Percentiles rank a stretch among this genome's conserved stretches.
phyloP scores from a whole-genome alignment of 352 stramenopile genomes.

The Pythium sp. region DNA sequence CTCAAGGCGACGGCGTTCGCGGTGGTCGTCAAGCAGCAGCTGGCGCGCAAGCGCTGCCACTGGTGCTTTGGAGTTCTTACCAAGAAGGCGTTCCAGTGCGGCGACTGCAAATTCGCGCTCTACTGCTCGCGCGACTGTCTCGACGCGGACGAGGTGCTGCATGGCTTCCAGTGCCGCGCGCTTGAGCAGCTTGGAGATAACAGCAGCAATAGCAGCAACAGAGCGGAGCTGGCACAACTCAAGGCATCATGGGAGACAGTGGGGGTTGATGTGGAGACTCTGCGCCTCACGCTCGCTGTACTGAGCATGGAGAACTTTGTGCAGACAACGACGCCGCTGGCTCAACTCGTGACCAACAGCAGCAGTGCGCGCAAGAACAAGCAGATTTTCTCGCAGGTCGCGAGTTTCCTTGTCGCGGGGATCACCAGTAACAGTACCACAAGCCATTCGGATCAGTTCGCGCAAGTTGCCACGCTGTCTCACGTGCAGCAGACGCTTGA shows the following conservation, averaged over 20 bases:
- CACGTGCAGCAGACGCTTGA: slow-evolving; percentile 38
- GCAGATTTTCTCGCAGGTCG: neutral
- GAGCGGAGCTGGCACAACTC: neutral
- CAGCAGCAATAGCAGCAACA: neutral
- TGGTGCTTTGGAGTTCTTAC: slow-evolving; percentile 52
- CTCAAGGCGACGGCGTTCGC: slow-evolving; percentile 53
- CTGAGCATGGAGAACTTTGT: slow-evolving; percentile 59
- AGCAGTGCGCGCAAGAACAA: slow-evolving; percentile 1
- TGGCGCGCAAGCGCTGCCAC: slow-evolving; percentile 36
- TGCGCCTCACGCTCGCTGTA: slow-evolving; percentile 47
- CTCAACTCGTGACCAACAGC: slow-evolving; percentile 20
- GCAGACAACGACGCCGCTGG: slow-evolving; percentile 28
- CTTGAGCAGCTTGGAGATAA: slow-evolving; percentile 22
- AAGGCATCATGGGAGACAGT: neutral
- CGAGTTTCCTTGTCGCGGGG: slow-evolving; percentile 3
- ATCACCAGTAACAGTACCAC: slow-evolving; percentile 3
- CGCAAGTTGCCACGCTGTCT: neutral
- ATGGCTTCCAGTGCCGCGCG: slow-evolving; percentile 47
- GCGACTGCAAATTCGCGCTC: slow-evolving; percentile 40
- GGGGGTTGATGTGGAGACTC: slow-evolving; percentile 37
- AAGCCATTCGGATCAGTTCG: neutral
- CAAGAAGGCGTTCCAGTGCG: slow-evolving; percentile 53
- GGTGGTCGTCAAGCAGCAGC: slow-evolving; percentile 36
- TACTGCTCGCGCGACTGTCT: slow-evolving; percentile 59
- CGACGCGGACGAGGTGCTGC: slow-evolving; percentile 34